phyloP scores from a whole-genome alignment of 805 yeast species.

The Candida nitratophila region DNA sequence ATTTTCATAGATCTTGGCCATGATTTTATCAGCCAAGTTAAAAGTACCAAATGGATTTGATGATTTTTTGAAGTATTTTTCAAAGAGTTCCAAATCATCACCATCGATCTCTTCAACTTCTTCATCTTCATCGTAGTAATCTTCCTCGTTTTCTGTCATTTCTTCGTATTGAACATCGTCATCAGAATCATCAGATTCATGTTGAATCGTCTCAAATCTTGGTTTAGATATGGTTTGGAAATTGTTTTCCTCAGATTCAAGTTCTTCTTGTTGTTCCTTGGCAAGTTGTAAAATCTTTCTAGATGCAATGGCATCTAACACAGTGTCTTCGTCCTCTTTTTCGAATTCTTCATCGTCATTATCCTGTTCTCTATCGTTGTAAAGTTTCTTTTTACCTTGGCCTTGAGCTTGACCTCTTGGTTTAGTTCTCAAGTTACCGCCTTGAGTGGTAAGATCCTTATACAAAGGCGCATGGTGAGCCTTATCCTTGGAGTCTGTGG shows the following conservation, averaged over 20 bases:
- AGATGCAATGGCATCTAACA: slow-evolving; percentile 74
- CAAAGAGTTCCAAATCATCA: slow-evolving; percentile 79
- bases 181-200: slow-evolving; percentile 29
- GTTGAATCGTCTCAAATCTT: slow-evolving; percentile 23
- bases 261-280: slow-evolving; percentile 85
- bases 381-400: slow-evolving; percentile 10
- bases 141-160: slow-evolving; percentile 30
- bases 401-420: slow-evolving; percentile 23
- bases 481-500: slow-evolving; percentile 38
- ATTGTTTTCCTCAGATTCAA: slow-evolving; percentile 58
- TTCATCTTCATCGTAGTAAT: slow-evolving; percentile 42
- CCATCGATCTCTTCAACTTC: slow-evolving; percentile 58
- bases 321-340: slow-evolving; percentile 51
- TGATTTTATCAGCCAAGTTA: slow-evolving; percentile 85
- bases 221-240: slow-evolving; percentile 18
- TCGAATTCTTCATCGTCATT: slow-evolving; percentile 30
- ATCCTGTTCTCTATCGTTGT: slow-evolving; percentile 13
- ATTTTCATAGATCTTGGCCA: slow-evolving; percentile 81
- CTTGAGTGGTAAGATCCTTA: slow-evolving; percentile 67
- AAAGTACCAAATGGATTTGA: slow-evolving; percentile 35
- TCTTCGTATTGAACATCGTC: slow-evolving; percentile 22
- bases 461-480: slow-evolving; percentile 78
- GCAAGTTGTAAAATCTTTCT: slow-evolving; percentile 86
- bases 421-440: slow-evolving; percentile 56
- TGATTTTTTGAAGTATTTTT: slow-evolving; percentile 51